Percentiles rank a stretch among this genome's conserved stretches.
phyloP scores from a whole-genome alignment of 352 stramenopile genomes.

The Aphanomyces cochlioides region DNA sequence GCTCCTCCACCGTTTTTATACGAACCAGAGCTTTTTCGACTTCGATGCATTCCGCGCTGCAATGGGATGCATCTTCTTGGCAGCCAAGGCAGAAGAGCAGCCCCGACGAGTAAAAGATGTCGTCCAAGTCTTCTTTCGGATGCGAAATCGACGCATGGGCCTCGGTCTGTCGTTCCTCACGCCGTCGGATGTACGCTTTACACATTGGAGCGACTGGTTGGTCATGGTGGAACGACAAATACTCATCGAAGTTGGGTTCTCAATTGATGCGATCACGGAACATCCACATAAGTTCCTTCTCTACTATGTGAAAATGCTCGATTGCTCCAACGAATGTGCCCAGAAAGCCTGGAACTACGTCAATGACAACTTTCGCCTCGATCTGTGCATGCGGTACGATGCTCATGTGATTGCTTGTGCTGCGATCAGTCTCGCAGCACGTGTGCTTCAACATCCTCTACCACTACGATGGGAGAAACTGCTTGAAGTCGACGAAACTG shows the following conservation, averaged over 20 bases:
- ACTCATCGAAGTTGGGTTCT: conserved; percentile 91
- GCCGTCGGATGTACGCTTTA: conserved; percentile 38
- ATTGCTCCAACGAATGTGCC: conserved; percentile 60
- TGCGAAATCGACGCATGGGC: conserved; percentile 27
- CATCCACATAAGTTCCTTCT: conserved; percentile 92
- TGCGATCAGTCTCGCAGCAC: conserved; percentile 83
- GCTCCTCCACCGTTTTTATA: conserved; percentile 89
- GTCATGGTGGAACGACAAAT: conserved; percentile 85
- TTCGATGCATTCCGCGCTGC: conserved; percentile 89
- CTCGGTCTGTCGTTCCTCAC: background rate
- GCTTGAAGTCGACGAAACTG: conserved; percentile 56
- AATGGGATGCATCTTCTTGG: conserved; percentile 85
- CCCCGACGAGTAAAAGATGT: conserved; percentile 77
- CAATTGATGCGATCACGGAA: conserved; percentile 88
- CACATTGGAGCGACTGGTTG: conserved; percentile 77
- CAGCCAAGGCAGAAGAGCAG: conserved; percentile 87
- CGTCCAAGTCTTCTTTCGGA: conserved; percentile 77
- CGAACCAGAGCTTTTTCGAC: conserved; percentile 70
- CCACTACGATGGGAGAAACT: conserved; percentile 62
- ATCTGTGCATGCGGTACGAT: conserved; percentile 79
- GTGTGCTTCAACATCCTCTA: conserved; percentile 51
- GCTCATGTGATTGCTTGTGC: conserved; percentile 86
- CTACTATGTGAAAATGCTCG: conserved; percentile 89
- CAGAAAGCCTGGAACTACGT: conserved; percentile 87
- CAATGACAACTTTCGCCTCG: conserved; percentile 84